These are phyloP conservation scores for Rubia tinctorum DNA, from an alignment of 305 asterid genomes.

Conservation along the genomic window DNA sequence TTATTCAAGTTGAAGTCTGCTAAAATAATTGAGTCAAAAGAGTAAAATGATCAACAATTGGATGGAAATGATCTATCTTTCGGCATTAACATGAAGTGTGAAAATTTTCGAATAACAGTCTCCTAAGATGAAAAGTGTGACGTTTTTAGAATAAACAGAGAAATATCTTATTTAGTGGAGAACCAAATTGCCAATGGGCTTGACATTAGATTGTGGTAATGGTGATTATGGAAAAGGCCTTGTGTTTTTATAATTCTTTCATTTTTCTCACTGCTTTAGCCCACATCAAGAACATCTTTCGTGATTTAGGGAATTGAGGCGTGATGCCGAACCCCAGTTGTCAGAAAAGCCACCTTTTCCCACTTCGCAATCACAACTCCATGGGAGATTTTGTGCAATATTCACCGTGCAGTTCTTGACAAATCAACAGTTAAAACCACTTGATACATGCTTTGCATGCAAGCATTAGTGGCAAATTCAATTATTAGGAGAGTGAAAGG, in stretches of 20 bases:
- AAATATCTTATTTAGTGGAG: conserved; percentile 35
- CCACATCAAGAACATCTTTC: conserved; percentile 16
- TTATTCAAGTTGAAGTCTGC: not conserved
- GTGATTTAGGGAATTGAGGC: conserved; percentile 13
- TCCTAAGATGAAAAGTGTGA: not conserved
- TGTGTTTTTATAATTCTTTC: not conserved
- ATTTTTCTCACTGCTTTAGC: not conserved
- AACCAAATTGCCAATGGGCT: conserved; percentile 46
- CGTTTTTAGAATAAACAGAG: too few species aligned
- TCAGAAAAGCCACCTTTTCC: conserved; percentile 12
- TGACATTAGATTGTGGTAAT: conserved; percentile 5
- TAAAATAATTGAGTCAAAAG: not conserved
- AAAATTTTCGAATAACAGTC: not conserved
- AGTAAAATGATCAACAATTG: not conserved
- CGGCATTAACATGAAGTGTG: not conserved
- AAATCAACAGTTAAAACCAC: not conserved
- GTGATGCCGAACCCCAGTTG: conserved; percentile 15
- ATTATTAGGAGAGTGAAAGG: not conserved
- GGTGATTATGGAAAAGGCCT: conserved; percentile 12
- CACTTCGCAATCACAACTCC: conserved; percentile 8
- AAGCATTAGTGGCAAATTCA: not conserved
- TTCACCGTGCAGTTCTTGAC: not conserved
- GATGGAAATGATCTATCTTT: too few species aligned
- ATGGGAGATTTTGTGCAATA: not conserved
- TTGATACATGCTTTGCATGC: not conserved